phyloP scores from a whole-genome alignment of 176 grass and related monocot species.

The Themeda triandra region DNA sequence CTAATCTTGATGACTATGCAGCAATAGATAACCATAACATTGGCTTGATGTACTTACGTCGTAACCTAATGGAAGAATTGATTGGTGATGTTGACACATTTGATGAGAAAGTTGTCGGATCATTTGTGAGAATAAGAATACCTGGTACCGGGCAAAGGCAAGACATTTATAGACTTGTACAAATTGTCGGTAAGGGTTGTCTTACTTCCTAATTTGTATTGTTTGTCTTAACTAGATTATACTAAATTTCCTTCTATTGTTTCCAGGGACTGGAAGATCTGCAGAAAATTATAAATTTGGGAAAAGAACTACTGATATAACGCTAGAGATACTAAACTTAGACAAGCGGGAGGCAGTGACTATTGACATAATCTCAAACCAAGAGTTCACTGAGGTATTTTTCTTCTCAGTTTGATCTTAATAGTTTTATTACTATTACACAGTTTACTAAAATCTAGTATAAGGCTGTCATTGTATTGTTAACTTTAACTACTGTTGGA shows the following conservation, averaged over 20 bases:
- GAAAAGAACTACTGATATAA: constrained; percentile 92
- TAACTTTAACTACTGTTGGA: background rate
- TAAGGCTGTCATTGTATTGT: background rate
- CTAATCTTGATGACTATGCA: constrained; percentile 88
- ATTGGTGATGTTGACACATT: constrained; percentile 63
- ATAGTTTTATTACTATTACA: background rate
- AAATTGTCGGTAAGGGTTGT: constrained; percentile 85
- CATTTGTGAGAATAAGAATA: constrained; percentile 99
- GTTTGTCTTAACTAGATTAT: constrained; percentile 11
- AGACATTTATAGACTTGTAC: constrained; percentile 94
- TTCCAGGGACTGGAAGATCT: constrained; percentile 70
- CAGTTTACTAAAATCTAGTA: constrained; percentile 7
- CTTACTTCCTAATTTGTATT: constrained; percentile 27
- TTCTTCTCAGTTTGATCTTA: constrained; percentile 7
- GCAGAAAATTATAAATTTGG: constrained; percentile 85
- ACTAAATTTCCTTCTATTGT: constrained; percentile 40
- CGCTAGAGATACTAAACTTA: constrained; percentile 94
- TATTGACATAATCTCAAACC: constrained; percentile 98
- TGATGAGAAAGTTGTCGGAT: constrained; percentile 76
- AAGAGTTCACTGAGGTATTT: constrained; percentile 96
- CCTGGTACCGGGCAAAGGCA: constrained; percentile 75
- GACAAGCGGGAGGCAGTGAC: constrained; percentile 91
- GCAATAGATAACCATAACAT: constrained; percentile 97
- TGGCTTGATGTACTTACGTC: constrained; percentile 77
- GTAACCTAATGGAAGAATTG: constrained; percentile 96